Conservation (phyloP, 2,329 filamentous ascomycete species). For the Curvularia sp. region DNA sequence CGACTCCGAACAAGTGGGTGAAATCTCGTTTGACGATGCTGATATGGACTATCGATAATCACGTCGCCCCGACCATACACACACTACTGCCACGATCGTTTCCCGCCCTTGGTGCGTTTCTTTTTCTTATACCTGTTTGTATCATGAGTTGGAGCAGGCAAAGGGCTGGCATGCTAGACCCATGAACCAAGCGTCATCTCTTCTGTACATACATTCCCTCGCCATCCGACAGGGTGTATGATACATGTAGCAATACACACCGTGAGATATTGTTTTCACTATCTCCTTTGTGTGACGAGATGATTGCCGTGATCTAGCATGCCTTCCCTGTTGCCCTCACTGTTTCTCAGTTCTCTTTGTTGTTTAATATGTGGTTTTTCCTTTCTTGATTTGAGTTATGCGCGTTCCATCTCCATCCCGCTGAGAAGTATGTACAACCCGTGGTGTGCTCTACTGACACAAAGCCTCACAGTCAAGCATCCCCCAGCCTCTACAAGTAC, state of each 20-base stretch:
- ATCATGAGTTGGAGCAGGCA: conserved; percentile 16
- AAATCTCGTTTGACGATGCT: conserved; percentile 67
- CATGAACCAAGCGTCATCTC: conserved; percentile 21
- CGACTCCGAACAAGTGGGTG: conserved; percentile 71
- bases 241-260: conserved; percentile 43
- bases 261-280: conserved; percentile 27
- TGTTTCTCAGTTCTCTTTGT: conserved; percentile 7
- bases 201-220: conserved; percentile 38
- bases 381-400: conserved; percentile 2
- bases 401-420: conserved; percentile 18
- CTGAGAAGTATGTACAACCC: background rate
- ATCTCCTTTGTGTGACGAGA: conserved; percentile 21
- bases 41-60: conserved; percentile 66
- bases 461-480: conserved; percentile 19
- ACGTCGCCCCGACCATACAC: conserved; percentile 31
- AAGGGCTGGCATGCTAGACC: conserved; percentile 15
- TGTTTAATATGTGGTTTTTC: background rate
- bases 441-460: conserved; percentile 43
- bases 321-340: background rate
- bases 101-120: conserved; percentile 51
- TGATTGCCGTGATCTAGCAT: conserved; percentile 13
- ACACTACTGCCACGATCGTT: conserved; percentile 41
- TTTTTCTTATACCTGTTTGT: conserved; percentile 27
- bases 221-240: conserved; percentile 35
- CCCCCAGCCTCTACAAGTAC: conserved; percentile 74